Conservation (phyloP, 768 basidiomycete genomes). For the Collybiopsis luxurians region DNA sequence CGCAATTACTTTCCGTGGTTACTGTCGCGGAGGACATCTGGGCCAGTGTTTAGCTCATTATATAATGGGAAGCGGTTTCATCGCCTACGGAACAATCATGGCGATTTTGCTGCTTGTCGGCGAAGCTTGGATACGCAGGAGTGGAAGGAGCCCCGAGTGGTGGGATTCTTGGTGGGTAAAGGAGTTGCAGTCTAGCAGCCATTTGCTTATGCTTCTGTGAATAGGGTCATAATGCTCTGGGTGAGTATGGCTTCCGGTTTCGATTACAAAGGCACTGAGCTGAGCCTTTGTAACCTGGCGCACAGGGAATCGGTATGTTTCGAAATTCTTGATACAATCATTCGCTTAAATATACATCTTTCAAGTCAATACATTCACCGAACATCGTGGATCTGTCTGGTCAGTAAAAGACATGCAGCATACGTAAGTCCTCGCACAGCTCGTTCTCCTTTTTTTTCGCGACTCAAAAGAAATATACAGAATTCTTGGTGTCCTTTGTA, state of each 20-base stretch:
- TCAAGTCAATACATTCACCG: constrained; percentile 88
- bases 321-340: background rate
- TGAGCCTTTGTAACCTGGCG: background rate
- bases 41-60: constrained; percentile 90
- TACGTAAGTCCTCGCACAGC: constrained; percentile 50
- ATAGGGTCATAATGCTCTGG: constrained; percentile 51
- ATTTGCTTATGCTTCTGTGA: background rate
- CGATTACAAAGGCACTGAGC: background rate
- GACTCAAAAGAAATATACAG: constrained; percentile 30
- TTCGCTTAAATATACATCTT: constrained; percentile 9
- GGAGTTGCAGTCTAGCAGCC: constrained; percentile 3
- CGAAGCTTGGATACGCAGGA: constrained; percentile 71
- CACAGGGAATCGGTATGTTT: constrained; percentile 56
- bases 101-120: constrained; percentile 75
- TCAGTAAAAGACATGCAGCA: constrained; percentile 95
- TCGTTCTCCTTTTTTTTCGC: constrained; percentile 4
- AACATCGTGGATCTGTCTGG: constrained; percentile 81
- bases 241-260: constrained; percentile 23
- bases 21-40: constrained; percentile 74
- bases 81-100: constrained; percentile 83
- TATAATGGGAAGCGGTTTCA: constrained; percentile 89
- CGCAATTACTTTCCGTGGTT: constrained; percentile 67
- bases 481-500: constrained; percentile 73
- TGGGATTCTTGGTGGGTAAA: constrained; percentile 74
- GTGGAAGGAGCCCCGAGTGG: constrained; percentile 76